phyloP scores from a whole-genome alignment of 139 green algal species.

The Coelastrella sp. region DNA sequence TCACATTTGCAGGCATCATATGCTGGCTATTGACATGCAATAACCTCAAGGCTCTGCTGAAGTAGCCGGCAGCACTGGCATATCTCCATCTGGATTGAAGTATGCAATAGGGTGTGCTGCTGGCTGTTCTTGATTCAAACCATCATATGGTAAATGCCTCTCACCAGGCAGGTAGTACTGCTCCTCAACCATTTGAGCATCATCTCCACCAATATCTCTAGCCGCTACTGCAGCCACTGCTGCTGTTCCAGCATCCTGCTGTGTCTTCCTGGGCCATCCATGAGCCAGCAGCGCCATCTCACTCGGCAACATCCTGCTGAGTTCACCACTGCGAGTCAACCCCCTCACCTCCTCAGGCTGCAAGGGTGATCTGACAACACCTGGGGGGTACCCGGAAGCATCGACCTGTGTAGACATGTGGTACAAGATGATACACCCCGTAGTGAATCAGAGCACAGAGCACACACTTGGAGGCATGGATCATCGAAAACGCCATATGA shows the following conservation, averaged over 20 bases:
- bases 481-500: too few relatives aligned
- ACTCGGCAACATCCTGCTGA: constrained; percentile 89
- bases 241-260: constrained; percentile 9
- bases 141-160: too few relatives aligned
- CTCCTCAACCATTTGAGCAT: constrained; percentile 54
- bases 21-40: too few relatives aligned
- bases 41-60: too few relatives aligned
- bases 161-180: constrained; percentile 68
- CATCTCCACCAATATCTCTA: not conserved
- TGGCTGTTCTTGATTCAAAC: too few relatives aligned
- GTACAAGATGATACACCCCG: not conserved
- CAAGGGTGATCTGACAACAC: constrained; percentile 83
- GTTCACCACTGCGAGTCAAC: constrained; percentile 76
- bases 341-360: constrained; percentile 87
- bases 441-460: too few relatives aligned
- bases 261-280: constrained; percentile 74
- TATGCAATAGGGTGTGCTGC: too few relatives aligned
- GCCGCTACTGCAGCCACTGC: not conserved
- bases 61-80: too few relatives aligned
- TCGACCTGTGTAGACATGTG: not conserved
- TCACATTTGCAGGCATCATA: too few relatives aligned
- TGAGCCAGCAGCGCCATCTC: constrained; percentile 88
- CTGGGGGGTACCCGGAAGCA: constrained; percentile 57
- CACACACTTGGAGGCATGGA: too few relatives aligned
- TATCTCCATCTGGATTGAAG: too few relatives aligned